Conservation (phyloP, 1,139 yeast species). For the Zygosaccharomyces sapae region DNA sequence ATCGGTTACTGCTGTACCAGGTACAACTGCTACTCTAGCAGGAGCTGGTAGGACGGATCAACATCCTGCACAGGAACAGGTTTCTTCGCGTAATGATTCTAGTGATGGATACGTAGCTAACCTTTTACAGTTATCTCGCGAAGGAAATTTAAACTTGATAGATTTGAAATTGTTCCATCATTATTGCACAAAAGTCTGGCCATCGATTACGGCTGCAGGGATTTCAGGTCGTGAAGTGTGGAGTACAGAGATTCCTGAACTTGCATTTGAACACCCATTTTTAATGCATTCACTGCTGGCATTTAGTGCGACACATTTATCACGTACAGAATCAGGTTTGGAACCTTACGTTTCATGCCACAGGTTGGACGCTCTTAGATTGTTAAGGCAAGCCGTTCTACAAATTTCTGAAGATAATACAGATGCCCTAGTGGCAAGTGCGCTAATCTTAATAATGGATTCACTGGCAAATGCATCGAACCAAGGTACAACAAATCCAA, state of each 20-base stretch:
- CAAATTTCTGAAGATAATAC: conserved; percentile 80
- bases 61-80: conserved; percentile 17
- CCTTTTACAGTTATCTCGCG: conserved; percentile 29
- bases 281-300: conserved; percentile 89
- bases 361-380: conserved; percentile 77
- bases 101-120: conserved; percentile 18
- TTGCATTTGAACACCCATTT: conserved; percentile 85
- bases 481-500: conserved; percentile 42
- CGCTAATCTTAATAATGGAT: conserved; percentile 84
- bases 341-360: conserved; percentile 84
- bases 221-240: conserved; percentile 83
- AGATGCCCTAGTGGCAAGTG: conserved; percentile 90
- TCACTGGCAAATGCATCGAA: conserved; percentile 88
- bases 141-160: conserved; percentile 55
- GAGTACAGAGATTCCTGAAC: conserved; percentile 80
- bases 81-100: conserved; percentile 12
- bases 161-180: conserved; percentile 83
- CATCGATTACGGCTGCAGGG: conserved; percentile 86
- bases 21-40: conserved; percentile 8
- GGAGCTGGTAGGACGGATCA: conserved; percentile 16
- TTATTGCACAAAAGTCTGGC: conserved; percentile 78
- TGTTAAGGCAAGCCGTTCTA: conserved; percentile 78
- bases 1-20: conserved; percentile 12
- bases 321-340: conserved; percentile 69
- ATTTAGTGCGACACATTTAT: conserved; percentile 85